Conservation (phyloP, 2,329 filamentous ascomycete genomes). For the Claviceps lovelessii region DNA sequence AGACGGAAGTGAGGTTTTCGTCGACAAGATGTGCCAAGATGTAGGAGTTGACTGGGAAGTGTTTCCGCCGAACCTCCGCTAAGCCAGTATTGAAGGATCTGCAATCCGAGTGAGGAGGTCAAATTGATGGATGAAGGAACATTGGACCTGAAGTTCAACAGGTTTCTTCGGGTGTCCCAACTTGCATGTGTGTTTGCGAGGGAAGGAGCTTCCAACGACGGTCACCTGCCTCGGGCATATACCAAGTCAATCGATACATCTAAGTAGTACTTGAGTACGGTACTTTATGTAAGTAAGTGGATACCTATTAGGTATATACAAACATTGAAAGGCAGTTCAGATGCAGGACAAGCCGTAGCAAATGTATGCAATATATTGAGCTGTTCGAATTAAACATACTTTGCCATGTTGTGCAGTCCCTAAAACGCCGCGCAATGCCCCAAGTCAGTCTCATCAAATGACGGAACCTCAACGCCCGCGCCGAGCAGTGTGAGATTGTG, state of each 20-base stretch:
- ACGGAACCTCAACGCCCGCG: background rate
- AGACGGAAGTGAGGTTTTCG: background rate
- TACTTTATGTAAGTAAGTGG: too few species aligned
- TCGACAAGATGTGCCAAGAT: background rate
- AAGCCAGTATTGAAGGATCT: background rate
- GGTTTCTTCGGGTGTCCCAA: background rate
- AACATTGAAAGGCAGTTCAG: background rate
- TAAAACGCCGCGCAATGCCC: background rate
- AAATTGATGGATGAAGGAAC: background rate
- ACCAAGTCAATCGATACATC: too few species aligned
- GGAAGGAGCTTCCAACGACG: background rate
- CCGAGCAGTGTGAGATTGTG: background rate
- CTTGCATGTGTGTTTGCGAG: background rate
- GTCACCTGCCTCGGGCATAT: background rate
- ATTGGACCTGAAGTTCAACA: background rate
- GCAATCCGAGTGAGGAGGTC: background rate
- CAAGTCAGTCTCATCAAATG: background rate
- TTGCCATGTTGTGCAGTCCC: background rate
- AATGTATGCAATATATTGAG: background rate
- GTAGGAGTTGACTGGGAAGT: background rate
- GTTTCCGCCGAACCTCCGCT: background rate
- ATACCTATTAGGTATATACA: too few species aligned
- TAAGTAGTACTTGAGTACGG: too few species aligned
- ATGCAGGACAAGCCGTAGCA: background rate
- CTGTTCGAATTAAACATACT: background rate